Percentiles rank a stretch among this genome's conserved stretches.
These are phyloP conservation scores for Apophysomyces ossiformis DNA, from an alignment of 371 early-diverging fungal species.

Conservation along the genomic window DNA sequence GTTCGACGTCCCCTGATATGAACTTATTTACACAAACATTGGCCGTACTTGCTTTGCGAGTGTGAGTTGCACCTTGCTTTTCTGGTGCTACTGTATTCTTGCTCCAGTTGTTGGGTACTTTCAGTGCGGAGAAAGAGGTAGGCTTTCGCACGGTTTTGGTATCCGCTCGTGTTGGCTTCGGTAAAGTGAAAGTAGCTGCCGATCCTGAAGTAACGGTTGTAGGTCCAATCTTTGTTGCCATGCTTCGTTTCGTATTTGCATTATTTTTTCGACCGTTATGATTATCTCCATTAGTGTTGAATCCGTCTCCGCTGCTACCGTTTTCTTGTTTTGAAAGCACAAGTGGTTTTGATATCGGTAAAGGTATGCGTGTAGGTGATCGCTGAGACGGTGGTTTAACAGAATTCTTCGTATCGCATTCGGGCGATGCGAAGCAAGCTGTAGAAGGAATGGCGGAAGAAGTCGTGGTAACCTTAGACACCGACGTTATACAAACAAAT, in stretches of 20 bases:
- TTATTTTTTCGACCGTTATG: conserved; percentile 1
- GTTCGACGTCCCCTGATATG: background rate
- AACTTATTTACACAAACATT: background rate
- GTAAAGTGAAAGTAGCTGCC: background rate
- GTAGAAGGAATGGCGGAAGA: background rate
- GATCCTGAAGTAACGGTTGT: conserved; percentile 28
- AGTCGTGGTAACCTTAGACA: background rate
- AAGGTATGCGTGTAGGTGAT: conserved; percentile 17
- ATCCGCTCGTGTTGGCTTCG: background rate
- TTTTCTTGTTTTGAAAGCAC: conserved; percentile 16
- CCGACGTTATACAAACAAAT: conserved; percentile 1
- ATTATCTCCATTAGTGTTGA: conserved; percentile 2
- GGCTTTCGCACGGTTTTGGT: background rate
- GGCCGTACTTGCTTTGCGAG: conserved; percentile 1
- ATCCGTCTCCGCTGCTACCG: conserved; percentile 22
- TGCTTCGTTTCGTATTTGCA: background rate
- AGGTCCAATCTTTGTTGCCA: conserved; percentile 24
- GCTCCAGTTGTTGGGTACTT: conserved; percentile 2
- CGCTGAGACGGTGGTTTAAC: background rate
- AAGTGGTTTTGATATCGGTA: conserved; percentile 27
- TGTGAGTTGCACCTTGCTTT: background rate
- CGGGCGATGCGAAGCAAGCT: background rate
- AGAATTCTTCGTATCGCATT: conserved; percentile 1
- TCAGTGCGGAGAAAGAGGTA: background rate
- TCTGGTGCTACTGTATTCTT: background rate